Conservation (phyloP, 73 alveolate genomes). For the Paramecium caudatum region DNA sequence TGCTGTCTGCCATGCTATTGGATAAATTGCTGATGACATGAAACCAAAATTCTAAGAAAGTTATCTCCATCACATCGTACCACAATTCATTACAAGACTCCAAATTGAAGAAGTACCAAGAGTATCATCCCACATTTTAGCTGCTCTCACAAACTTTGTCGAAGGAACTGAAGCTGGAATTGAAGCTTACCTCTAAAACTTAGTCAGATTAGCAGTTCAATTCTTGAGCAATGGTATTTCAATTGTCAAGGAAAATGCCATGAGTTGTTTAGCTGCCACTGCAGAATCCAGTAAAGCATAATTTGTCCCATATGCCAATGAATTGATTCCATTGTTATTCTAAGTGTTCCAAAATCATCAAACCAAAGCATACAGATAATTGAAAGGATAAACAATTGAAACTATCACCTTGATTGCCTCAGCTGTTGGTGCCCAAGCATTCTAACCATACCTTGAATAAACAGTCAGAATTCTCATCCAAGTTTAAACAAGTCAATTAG, state of each 20-base stretch:
- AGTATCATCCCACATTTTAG: constrained; percentile 92
- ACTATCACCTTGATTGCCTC: constrained; percentile 84
- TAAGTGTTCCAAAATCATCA: constrained; percentile 76
- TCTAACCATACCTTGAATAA: constrained; percentile 81
- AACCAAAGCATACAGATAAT: constrained; percentile 80
- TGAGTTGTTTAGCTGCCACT: constrained; percentile 87
- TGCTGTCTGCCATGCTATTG: constrained; percentile 97
- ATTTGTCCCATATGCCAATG: constrained; percentile 84
- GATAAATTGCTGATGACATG: constrained; percentile 94
- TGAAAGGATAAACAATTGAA: constrained; percentile 93
- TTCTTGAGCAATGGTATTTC: constrained; percentile 77
- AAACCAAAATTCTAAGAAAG: constrained; percentile 90
- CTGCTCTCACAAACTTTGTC: constrained; percentile 90
- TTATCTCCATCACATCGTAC: constrained; percentile 90
- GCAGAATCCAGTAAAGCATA: constrained; percentile 88
- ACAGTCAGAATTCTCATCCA: constrained; percentile 80
- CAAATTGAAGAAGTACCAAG: constrained; percentile 87
- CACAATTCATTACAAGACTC: constrained; percentile 81
- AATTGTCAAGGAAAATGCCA: constrained; percentile 88
- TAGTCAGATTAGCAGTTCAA: constrained; percentile 54
- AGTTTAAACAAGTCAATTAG: constrained; percentile 81
- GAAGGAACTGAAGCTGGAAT: constrained; percentile 85
- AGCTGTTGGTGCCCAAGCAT: constrained; percentile 86
- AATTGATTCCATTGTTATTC: constrained; percentile 76
- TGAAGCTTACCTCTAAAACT: constrained; percentile 75